A percentile compares a stretch with the other conserved stretches of the same genome.
Evolutionary conservation across 2,329 filamentous ascomycete genomes (phyloP).

Genomic region (Phyllosticta ampelicida): DNA sequence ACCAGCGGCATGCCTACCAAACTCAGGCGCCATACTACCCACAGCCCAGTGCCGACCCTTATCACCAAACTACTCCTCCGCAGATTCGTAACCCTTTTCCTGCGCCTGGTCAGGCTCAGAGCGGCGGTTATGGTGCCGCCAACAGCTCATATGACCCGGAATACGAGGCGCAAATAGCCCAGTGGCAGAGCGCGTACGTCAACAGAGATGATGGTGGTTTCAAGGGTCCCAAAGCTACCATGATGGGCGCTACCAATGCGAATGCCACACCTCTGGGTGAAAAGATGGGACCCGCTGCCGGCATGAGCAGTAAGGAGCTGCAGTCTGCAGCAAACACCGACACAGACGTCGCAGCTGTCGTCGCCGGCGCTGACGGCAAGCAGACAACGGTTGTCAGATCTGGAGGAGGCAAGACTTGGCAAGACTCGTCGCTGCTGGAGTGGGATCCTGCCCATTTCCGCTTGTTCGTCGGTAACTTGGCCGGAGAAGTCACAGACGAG

Average conservation of each 20-base stretch:
- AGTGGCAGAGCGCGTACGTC: slow-evolving; percentile 87
- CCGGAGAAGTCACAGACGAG: slow-evolving; percentile 94
- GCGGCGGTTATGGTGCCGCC: slow-evolving; percentile 24
- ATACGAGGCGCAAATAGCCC: slow-evolving; percentile 81
- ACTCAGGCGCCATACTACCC: slow-evolving; percentile 36
- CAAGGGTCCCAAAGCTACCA: slow-evolving; percentile 30
- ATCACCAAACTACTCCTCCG: slow-evolving; percentile 40
- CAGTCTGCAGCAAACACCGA: slow-evolving; percentile 37
- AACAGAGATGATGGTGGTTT: slow-evolving; percentile 45
- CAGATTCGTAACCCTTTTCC: slow-evolving; percentile 77
- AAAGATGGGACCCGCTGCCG: slow-evolving; percentile 22
- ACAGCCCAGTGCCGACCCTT: slow-evolving; percentile 35
- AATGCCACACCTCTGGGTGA: slow-evolving; percentile 35
- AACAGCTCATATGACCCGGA: slow-evolving; percentile 54
- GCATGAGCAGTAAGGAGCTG: slow-evolving; percentile 21
- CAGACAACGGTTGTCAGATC: slow-evolving; percentile 80
- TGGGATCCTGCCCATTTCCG: slow-evolving; percentile 95
- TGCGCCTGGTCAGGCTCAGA: slow-evolving; percentile 40
- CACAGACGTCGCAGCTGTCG: slow-evolving; percentile 30
- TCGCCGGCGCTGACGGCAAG: slow-evolving; percentile 39
- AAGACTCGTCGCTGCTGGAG: slow-evolving; percentile 76
- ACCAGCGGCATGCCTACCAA: slow-evolving; percentile 29
- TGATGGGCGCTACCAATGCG: slow-evolving; percentile 29
- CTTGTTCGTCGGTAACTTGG: slow-evolving; percentile 91
- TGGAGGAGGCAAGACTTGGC: slow-evolving; percentile 88